Evolutionary conservation across 768 basidiomycete species (phyloP), one percentile per base, ranked within the genome.

Genomic region (Gelatoporia subvermispora): DNA sequence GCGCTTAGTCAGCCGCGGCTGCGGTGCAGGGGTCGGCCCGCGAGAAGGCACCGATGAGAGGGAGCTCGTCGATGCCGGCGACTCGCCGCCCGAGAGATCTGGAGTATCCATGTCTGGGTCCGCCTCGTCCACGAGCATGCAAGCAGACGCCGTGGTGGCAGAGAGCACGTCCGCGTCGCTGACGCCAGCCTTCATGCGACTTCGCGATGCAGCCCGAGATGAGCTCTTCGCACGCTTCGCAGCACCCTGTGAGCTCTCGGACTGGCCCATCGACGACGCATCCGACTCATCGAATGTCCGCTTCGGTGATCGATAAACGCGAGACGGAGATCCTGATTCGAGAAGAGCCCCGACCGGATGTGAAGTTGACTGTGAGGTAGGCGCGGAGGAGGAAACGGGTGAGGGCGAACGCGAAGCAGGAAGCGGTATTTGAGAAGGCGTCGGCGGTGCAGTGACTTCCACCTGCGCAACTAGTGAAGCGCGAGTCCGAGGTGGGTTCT

Each of bases 271-370:
- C 9, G 66, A 69, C 15, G 72, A 69, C 18, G 70, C 72, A 0
- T 75, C 76, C 0, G 75, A 75, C 53, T 82, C 81, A 48, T 81
- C 81, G 47, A 82, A 78, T 0, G 78, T 73, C 24, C 80, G 77
- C 58, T 82, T 81, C 18, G 80, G 81, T 20, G 77, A 77, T 22
- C 74, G 71, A 40, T 72, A 68, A 35, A 67, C 56, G 37, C 72
- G 73, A 25, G 68, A 34, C 39, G 48, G 28, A 13, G 48, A 10
- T 35, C 35, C 28, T 47, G 34, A 23, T 15, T 23, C 8, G 22
- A 41, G 18, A 23, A 22, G 13, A 13, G 21, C 9, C 11, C 18
- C 34, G 23, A 53, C 39, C 8, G 39, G 45, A 36, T 43, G 41
- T 8, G 59, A 34, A 16, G 52, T n/a, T 2, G 46, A 21, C 7